These are phyloP conservation scores for Dactylis glomerata DNA, from an alignment of 176 grass and related monocot genomes.

Conservation along the genomic window DNA sequence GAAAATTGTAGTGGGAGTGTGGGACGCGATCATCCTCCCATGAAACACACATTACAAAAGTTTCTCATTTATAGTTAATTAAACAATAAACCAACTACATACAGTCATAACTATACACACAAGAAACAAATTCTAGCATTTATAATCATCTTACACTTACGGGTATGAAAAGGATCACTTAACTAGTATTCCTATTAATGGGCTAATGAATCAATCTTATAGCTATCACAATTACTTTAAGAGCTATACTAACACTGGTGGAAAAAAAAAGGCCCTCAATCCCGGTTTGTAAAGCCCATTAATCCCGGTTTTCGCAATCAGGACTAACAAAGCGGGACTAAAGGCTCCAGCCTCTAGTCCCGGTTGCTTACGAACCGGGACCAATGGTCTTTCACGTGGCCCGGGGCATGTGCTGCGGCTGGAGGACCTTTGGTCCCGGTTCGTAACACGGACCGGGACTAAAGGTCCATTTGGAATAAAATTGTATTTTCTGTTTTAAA, in stretches of 20 bases:
- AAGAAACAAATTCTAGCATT: neutral
- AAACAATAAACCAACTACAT: neutral
- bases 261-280: too few relatives aligned
- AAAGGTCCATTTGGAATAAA: too few relatives aligned
- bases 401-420: too few relatives aligned
- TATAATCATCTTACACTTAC: neutral
- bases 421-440: too few relatives aligned
- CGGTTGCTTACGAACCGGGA: too few relatives aligned
- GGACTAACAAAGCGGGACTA: too few relatives aligned
- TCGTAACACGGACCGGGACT: too few relatives aligned
- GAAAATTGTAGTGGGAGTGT: neutral
- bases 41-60: neutral
- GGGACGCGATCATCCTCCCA: neutral
- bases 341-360: too few relatives aligned
- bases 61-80: neutral
- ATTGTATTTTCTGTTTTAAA: too few relatives aligned
- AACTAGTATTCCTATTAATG: neutral
- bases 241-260: neutral
- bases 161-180: neutral
- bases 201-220: neutral
- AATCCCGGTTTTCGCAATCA: too few relatives aligned
- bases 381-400: too few relatives aligned
- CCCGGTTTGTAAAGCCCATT: too few relatives aligned
- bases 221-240: neutral
- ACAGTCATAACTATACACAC: neutral